A percentile compares a stretch with the other conserved stretches of the same genome.
Conservation (phyloP, 306 rosid species). For the Gastrolobium villosum region DNA sequence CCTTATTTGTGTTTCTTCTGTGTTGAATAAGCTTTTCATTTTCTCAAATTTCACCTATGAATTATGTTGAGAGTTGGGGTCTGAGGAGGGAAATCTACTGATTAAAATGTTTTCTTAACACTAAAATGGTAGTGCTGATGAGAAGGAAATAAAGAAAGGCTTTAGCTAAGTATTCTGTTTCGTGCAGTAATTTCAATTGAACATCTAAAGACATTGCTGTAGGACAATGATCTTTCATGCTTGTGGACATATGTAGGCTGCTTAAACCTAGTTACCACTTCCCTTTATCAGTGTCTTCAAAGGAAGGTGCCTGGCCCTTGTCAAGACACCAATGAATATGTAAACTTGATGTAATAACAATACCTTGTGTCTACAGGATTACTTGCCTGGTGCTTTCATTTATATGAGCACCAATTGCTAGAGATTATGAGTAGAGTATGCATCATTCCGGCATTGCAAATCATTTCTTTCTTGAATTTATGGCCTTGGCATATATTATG, state of each 20-base stretch:
- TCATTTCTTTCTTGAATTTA: constrained; percentile 27
- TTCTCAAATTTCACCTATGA: constrained; percentile 14
- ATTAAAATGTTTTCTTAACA: constrained; percentile 1
- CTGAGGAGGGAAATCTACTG: background rate
- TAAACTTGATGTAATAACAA: constrained; percentile 9
- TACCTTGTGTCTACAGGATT: constrained; percentile 17
- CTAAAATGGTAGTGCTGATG: constrained; percentile 26
- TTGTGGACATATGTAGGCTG: constrained; percentile 26
- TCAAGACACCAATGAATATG: constrained; percentile 10
- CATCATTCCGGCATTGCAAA: constrained; percentile 29
- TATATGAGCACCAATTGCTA: constrained; percentile 13
- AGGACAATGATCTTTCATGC: constrained; percentile 16
- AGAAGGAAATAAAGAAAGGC: constrained; percentile 35
- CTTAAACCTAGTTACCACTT: constrained; percentile 34
- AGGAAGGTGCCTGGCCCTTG: constrained; percentile 16
- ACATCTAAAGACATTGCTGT: constrained; percentile 18
- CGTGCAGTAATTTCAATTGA: constrained; percentile 17
- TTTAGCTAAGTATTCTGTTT: constrained; percentile 27
- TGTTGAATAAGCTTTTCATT: constrained; percentile 5
- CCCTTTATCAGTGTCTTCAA: constrained; percentile 15
- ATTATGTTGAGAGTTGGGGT: constrained; percentile 13
- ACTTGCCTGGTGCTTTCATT: constrained; percentile 20
- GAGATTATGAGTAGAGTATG: background rate
- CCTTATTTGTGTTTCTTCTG: constrained; percentile 24
- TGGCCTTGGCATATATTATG: constrained; percentile 40